Percentiles rank a stretch among this genome's conserved stretches.
Conservation (phyloP, 2,329 filamentous ascomycete genomes). For the Pyrenophora graminea region DNA sequence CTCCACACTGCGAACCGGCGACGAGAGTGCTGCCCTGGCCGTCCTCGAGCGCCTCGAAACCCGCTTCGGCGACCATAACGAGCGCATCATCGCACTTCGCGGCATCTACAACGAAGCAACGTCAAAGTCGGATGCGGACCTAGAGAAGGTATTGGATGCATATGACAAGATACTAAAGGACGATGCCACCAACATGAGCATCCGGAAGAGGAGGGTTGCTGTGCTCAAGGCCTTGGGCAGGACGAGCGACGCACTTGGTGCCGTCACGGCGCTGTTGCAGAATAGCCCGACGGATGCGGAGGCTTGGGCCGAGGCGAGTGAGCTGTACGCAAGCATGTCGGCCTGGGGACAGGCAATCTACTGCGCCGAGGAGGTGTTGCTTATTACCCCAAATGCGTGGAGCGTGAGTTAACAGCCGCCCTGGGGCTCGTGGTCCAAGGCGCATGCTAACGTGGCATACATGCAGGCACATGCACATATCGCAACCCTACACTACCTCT, state of each 20-base stretch:
- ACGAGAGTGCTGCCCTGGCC: conserved; percentile 75
- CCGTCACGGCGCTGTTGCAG: conserved; percentile 76
- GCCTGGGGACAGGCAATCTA: conserved; percentile 83
- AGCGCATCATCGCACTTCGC: conserved; percentile 80
- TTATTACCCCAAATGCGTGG: conserved; percentile 90
- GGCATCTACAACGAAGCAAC: conserved; percentile 85
- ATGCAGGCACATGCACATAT: conserved; percentile 79
- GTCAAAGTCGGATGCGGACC: conserved; percentile 66
- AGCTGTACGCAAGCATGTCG: conserved; percentile 80
- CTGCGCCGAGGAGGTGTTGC: conserved; percentile 85
- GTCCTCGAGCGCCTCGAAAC: conserved; percentile 75
- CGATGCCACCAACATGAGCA: conserved; percentile 78
- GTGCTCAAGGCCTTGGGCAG: conserved; percentile 75
- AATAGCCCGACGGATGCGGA: conserved; percentile 88
- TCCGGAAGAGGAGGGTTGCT: conserved; percentile 82
- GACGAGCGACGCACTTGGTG: conserved; percentile 71
- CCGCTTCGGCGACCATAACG: conserved; percentile 83
- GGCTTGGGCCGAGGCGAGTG: conserved; percentile 88
- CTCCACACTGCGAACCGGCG: conserved; percentile 80
- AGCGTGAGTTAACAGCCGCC: conserved; percentile 64
- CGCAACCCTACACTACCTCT: conserved; percentile 81
- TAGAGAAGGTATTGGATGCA: conserved; percentile 72
- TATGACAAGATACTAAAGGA: conserved; percentile 77
- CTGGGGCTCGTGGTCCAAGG: conserved; percentile 10
- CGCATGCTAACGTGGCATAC: no score